A percentile compares a stretch with the other conserved stretches of the same genome.
Conservation (phyloP, 306 rosid species). For the Senna siamea region DNA sequence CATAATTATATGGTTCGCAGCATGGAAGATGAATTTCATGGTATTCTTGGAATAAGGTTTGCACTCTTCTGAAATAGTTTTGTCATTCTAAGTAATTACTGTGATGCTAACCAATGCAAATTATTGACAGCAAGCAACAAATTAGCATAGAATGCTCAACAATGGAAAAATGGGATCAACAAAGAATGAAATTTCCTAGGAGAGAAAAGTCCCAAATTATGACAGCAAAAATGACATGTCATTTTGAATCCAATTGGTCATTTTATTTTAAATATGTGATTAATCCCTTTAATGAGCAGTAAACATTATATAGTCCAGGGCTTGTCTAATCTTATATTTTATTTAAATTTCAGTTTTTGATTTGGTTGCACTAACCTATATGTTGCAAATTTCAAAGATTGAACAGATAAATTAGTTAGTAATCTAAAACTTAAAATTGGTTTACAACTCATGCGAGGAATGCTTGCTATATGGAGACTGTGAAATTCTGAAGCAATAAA, state of each 20-base stretch:
- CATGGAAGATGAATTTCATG: constrained; percentile 98
- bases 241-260: not conserved
- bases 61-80: constrained; percentile 35
- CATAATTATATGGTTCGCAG: constrained; percentile 91
- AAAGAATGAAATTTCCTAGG: not conserved
- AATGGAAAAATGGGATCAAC: constrained; percentile 4
- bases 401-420: not conserved
- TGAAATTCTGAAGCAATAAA: not conserved
- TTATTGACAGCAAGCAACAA: not conserved
- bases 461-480: not conserved
- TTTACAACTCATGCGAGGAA: not conserved
- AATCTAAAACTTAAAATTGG: not conserved
- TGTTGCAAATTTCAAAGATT: not conserved
- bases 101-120: not conserved
- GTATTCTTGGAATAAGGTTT: constrained; percentile 94
- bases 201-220: not conserved
- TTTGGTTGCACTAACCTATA: not conserved
- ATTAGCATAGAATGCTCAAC: not conserved
- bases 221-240: not conserved
- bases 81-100: constrained; percentile 3
- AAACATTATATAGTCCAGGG: not conserved
- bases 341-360: not conserved
- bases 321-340: not conserved
- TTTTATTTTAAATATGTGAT: not conserved
- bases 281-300: not conserved